Base-by-base conservation (phyloP, 2,329 filamentous ascomycete genomes). In the Epichloe sibirici region DNA sequence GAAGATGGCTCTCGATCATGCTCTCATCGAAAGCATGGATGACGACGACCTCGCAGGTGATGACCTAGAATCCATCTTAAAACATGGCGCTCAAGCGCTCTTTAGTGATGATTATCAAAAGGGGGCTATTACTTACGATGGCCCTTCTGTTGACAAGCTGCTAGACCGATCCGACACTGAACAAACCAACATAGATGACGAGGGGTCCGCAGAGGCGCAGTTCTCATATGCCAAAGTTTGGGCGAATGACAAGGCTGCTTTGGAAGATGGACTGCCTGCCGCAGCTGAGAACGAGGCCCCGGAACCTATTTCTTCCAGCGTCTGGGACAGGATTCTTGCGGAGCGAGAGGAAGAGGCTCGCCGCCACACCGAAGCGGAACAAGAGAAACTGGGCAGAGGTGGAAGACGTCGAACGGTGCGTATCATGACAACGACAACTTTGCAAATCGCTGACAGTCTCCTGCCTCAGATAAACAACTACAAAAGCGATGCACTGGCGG, bases 1-100 rank as follows among this genome's bases (percentile, higher is more conserved):
- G 69, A 98, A 98, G 71, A 89, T 98, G 82, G 89, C 89, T 0
- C 78, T 98, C 0, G 93, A 98, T 61, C 90, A 97, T 66, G 87
- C 93, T 1, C 78, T 98, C 21, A 96, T 98, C 55, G 90, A 97
- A 65, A 85, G 82, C 51, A 89, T 98, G 80, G 88, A 90, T 53
- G 80, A 82, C 2, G 84, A 90, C n/a, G 86, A 93, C 45, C 80
- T 91, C 39, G 82, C 81, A 8, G 82, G 83, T 7, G 77, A 86
- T 55, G 90, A 97, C 62, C 71, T 97, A 4, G 90, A 95, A 60
- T 88, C 87, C 0, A 90, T 97, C 55, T 75, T 98, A 40, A 86
- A 85, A 58, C 86, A 94, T 62, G 93, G 93, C 51, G 90, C 91
- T 0, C 82, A 86, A 54, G 87, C 90, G 11, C 72, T 98, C 3